Base-by-base conservation (phyloP, 2,329 filamentous ascomycete genomes). In the Cytospora piceicola region DNA sequence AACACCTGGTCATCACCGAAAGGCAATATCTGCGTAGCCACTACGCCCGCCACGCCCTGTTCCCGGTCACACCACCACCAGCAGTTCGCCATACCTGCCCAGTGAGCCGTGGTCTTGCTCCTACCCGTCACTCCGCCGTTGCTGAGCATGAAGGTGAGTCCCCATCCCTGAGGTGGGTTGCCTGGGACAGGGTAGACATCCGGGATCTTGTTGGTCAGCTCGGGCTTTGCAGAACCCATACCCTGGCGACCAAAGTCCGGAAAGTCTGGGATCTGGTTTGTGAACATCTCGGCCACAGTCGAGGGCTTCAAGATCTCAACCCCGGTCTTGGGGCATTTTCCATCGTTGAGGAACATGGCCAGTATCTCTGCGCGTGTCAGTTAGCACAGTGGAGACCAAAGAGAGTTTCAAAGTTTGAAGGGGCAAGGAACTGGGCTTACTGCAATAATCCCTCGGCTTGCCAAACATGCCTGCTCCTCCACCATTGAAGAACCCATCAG, bases 11-110 rank as follows among this genome's bases (percentile, higher is more conserved):
- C 59, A 61, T 82, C 76, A 1, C 61, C 77, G 71, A 82, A 82
- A 0, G 82, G 81, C 69, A 84, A 57, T 32, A 83, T 78, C 72
- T 84, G 82, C 34, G 76, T 75, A 54, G 75, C 77, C 7, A 83
- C 71, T 12, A 83, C 76, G 1, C 81, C 82, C 0, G 79, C 85
- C 65, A 87, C 75, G 0, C 83, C 85, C 67, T 80, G 82, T 73
- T 86, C 83, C 14, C 84, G 75, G 74, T 88, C 85, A 51, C 77
- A 76, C 85, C 84, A 88, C 84, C 85, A 88, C 71, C 78, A 88
- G 52, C 82, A 71, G 72, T 88, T 88, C 8, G 82, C 72, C 42
- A 88, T 70, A 0, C 86, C 86, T 11, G 82, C 81, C 85, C 86
- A 88, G 72, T 78, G 80, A 0, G 70, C 80, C 0, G 83, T 85